These are phyloP conservation scores for Pseudoscleropodium purum DNA, from an alignment of 225 moss, liverwort and hornwort species.

Conservation along the genomic window DNA sequence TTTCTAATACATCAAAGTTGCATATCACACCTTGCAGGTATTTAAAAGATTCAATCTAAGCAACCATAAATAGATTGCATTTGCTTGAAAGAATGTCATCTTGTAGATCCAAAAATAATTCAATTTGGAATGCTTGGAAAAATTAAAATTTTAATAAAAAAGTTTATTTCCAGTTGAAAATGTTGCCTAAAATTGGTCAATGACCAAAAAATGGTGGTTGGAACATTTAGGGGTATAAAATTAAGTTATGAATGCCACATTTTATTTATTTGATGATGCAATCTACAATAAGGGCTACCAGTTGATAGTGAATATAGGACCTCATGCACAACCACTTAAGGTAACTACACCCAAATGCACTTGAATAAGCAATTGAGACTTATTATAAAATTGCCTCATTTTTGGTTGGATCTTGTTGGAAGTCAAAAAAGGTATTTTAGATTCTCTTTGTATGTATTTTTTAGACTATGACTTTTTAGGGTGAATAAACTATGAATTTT, in stretches of 20 bases:
- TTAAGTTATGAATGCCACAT: not conserved
- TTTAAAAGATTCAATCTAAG: too few relatives aligned
- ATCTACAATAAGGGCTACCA: not conserved
- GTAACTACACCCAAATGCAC: not conserved
- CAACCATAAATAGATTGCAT: too few relatives aligned
- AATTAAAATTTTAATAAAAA: not conserved
- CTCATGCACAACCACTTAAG: not conserved
- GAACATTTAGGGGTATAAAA: not conserved
- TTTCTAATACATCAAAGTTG: too few relatives aligned
- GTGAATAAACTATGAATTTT: not conserved
- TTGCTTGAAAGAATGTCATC: too few relatives aligned
- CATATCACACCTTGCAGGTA: too few relatives aligned
- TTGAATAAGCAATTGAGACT: not conserved
- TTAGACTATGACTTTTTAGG: too few relatives aligned
- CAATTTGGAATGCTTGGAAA: not conserved
- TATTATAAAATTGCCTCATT: not conserved
- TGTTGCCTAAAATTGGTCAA: fast-evolving
- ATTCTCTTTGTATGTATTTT: not conserved
- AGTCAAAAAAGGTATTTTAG: not conserved
- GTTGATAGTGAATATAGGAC: fast-evolving
- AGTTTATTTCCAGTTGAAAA: not conserved
- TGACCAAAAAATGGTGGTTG: not conserved
- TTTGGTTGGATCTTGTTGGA: not conserved
- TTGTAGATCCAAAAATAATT: too few relatives aligned
- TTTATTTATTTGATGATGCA: not conserved